Conservation (phyloP, 2,329 filamentous ascomycete species). For the Hysterium pulicare region DNA sequence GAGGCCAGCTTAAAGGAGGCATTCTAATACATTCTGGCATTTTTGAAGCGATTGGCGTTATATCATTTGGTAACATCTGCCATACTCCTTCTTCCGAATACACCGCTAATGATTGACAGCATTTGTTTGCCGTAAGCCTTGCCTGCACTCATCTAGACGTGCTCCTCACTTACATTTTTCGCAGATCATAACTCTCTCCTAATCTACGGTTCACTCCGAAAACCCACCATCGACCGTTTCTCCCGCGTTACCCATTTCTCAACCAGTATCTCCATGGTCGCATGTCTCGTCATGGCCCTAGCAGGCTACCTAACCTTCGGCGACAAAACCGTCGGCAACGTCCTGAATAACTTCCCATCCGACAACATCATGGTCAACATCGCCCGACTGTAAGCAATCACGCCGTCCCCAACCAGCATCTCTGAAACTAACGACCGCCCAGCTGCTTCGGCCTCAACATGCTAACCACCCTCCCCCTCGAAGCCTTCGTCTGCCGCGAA, state of each 20-base stretch:
- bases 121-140: slow-evolving; percentile 62
- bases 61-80: slow-evolving; percentile 75
- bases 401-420: neutral
- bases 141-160: neutral
- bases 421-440: neutral
- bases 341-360: slow-evolving; percentile 93
- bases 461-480: slow-evolving; percentile 92
- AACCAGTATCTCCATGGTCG: slow-evolving; percentile 83
- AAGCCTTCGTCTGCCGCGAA: slow-evolving; percentile 96
- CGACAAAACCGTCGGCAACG: slow-evolving; percentile 86
- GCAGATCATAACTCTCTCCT: slow-evolving; percentile 89
- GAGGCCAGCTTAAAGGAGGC: slow-evolving; percentile 67
- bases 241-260: slow-evolving; percentile 90
- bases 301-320: slow-evolving; percentile 91
- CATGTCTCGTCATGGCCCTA: slow-evolving; percentile 84
- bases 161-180: neutral
- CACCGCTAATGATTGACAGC: slow-evolving; percentile 44
- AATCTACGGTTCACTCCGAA: slow-evolving; percentile 93
- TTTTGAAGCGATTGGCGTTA: slow-evolving; percentile 95
- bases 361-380: slow-evolving; percentile 94
- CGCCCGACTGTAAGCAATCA: slow-evolving; percentile 63
- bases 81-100: slow-evolving; percentile 10
- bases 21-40: slow-evolving; percentile 82
- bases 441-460: slow-evolving; percentile 95
- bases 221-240: slow-evolving; percentile 94